Evolutionary conservation across 441 rosid genomes (phyloP).

Genomic region (Omphalea diandra): DNA sequence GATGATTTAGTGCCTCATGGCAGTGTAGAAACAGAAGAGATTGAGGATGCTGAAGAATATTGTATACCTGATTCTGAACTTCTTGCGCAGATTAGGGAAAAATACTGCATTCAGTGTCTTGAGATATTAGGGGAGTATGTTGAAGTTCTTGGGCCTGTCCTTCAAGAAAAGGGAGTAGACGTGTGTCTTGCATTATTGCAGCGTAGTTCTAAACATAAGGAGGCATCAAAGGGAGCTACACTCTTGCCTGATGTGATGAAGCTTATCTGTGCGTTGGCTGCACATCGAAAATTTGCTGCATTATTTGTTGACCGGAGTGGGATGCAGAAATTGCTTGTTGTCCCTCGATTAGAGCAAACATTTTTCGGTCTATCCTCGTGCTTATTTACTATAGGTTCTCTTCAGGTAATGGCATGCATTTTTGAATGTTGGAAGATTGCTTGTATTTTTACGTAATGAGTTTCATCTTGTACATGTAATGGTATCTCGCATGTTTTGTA

Average conservation of each 20-base stretch:
- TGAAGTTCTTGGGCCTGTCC: conserved; percentile 96
- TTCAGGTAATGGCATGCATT: conserved; percentile 59
- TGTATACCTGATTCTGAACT: conserved; percentile 66
- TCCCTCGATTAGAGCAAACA: conserved; percentile 71
- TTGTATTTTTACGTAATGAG: not conserved
- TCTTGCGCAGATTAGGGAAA: conserved; percentile 84
- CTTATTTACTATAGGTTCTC: conserved; percentile 86
- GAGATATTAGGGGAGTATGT: conserved; percentile 92
- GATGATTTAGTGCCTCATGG: conserved; percentile 43
- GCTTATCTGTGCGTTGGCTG: conserved; percentile 96
- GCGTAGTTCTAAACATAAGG: conserved; percentile 52
- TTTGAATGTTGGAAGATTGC: conserved; percentile 18
- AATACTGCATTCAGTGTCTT: conserved; percentile 91
- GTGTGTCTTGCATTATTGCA: conserved; percentile 85
- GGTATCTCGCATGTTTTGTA: conserved; percentile 19
- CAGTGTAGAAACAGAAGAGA: conserved; percentile 38
- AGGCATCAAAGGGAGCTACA: conserved; percentile 38
- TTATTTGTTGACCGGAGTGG: conserved; percentile 98
- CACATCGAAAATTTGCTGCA: conserved; percentile 97
- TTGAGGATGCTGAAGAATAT: conserved; percentile 61
- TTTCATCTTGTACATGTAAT: conserved; percentile 13
- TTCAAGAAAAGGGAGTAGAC: conserved; percentile 97
- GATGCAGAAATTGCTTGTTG: conserved; percentile 87
- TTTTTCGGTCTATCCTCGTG: conserved; percentile 92
- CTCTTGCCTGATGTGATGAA: conserved; percentile 97